Conservation (phyloP, 2,329 filamentous ascomycete species). For the Colletotrichum karsti region DNA sequence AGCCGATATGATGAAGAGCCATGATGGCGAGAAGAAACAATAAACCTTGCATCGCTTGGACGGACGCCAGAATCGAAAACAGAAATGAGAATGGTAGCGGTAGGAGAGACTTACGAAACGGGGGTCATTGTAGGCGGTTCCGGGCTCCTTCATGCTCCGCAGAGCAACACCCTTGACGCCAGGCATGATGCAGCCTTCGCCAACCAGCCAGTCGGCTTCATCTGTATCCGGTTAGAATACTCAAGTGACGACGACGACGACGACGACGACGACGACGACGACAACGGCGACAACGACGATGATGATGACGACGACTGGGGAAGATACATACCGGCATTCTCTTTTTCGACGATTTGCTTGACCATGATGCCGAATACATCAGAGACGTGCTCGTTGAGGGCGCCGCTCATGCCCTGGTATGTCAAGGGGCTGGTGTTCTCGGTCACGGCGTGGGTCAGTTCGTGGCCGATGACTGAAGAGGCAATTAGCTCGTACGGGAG, state of each 20-base stretch:
- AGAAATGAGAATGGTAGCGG: background rate
- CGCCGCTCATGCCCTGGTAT: conserved; percentile 61
- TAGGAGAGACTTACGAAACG: conserved; percentile 48
- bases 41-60: too few species aligned
- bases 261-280: too few species aligned
- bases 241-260: background rate
- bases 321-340: conserved; percentile 40
- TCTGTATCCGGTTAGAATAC: conserved; percentile 28
- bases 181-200: conserved; percentile 60
- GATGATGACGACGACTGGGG: too few species aligned
- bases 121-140: conserved; percentile 61
- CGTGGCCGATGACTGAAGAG: conserved; percentile 57
- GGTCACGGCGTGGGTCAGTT: conserved; percentile 64
- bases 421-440: conserved; percentile 58
- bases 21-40: too few species aligned
- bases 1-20: too few species aligned
- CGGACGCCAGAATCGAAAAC: background rate
- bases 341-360: conserved; percentile 59
- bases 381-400: conserved; percentile 64
- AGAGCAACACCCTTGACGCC: conserved; percentile 60
- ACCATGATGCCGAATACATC: conserved; percentile 67
- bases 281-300: too few species aligned
- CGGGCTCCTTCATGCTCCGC: conserved; percentile 62
- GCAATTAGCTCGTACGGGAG: background rate
- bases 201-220: conserved; percentile 63